These are phyloP conservation scores for Pseudophaeomoniella oleicola DNA, from an alignment of 2,329 filamentous ascomycete species.

Conservation along the genomic window DNA sequence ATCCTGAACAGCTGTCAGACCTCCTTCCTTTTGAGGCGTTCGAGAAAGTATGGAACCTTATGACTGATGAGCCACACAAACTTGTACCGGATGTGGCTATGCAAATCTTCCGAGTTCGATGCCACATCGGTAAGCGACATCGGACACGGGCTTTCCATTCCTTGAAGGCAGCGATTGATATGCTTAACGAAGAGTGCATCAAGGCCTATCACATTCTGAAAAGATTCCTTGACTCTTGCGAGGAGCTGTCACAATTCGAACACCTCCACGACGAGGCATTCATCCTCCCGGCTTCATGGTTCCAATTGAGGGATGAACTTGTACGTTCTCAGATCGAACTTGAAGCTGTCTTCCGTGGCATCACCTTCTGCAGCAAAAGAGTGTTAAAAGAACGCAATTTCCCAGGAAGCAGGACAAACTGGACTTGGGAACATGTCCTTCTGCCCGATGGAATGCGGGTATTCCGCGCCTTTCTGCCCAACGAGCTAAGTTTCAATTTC, in stretches of 20 bases:
- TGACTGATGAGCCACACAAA: conserved; percentile 44
- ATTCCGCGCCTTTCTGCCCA: neutral
- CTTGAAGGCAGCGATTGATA: neutral
- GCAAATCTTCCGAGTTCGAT: conserved; percentile 25
- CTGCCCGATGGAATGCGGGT: neutral
- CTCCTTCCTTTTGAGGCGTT: conserved; percentile 30
- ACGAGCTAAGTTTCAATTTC: neutral
- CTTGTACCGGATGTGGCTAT: conserved; percentile 43
- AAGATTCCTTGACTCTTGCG: neutral
- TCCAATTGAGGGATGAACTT: neutral
- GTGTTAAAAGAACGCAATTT: neutral
- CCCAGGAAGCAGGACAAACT: neutral
- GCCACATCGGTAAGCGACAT: neutral
- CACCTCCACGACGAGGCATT: neutral
- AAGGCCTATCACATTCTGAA: neutral
- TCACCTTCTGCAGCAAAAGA: neutral
- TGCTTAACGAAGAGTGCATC: neutral
- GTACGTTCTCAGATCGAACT: neutral
- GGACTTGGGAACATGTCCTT: neutral
- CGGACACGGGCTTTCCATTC: neutral
- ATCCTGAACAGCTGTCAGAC: conserved; percentile 20
- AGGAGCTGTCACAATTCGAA: neutral
- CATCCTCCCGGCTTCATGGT: neutral
- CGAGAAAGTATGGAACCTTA: conserved; percentile 40
- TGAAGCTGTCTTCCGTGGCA: neutral